A percentile compares a stretch with the other conserved stretches of the same genome.
Evolutionary conservation across 2,329 filamentous ascomycete species (phyloP).

Genomic region (Westerdykella ornata): DNA sequence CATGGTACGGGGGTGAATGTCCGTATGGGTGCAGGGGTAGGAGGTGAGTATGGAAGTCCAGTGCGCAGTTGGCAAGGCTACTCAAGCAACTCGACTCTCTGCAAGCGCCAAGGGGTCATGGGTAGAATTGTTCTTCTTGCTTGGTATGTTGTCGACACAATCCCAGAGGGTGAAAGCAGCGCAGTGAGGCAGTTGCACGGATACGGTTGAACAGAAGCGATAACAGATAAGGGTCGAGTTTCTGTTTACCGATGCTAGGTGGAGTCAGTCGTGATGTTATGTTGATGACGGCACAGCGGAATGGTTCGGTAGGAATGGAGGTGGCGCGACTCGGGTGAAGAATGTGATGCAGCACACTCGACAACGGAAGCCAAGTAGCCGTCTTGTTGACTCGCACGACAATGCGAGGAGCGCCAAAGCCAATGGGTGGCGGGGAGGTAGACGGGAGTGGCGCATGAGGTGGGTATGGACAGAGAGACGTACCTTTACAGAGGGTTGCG

Average conservation of each 20-base stretch:
- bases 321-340: constrained; percentile 8
- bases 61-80: constrained; percentile 13
- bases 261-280: constrained; percentile 18
- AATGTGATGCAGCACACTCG: constrained; percentile 22
- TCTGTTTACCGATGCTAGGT: background rate
- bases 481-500: background rate
- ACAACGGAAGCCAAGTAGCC: constrained; percentile 26
- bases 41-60: background rate
- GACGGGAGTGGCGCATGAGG: no score
- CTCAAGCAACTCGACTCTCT: constrained; percentile 20
- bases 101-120: constrained; percentile 23
- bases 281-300: constrained; percentile 18
- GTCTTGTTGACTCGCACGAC: constrained; percentile 3
- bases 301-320: constrained; percentile 18
- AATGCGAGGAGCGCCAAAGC: background rate
- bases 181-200: background rate
- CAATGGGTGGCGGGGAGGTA: background rate
- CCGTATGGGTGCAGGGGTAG: constrained; percentile 1
- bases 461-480: no score
- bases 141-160: constrained; percentile 2
- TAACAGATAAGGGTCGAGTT: background rate
- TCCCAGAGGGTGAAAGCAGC: background rate
- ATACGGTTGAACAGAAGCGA: no score
- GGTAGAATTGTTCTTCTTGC: constrained; percentile 12
- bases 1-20: constrained; percentile 19